Conservation (phyloP, 2,329 filamentous ascomycete species). For the Venturia asperata region DNA sequence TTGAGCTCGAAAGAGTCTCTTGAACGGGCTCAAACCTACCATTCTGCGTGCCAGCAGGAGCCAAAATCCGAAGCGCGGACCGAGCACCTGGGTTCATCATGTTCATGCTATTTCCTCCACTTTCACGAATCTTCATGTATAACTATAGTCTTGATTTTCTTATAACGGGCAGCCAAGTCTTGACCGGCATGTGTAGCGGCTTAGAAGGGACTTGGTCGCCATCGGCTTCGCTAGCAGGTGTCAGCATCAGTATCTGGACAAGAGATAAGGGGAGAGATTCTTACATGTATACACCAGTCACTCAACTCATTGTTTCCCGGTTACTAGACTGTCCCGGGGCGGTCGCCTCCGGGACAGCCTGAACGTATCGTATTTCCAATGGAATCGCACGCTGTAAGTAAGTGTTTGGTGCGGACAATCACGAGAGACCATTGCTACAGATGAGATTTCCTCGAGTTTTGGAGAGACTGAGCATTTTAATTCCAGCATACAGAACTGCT, state of each 20-base stretch:
- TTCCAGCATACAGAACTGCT: too few species aligned
- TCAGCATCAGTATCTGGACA: neutral
- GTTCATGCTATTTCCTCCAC: constrained; percentile 99
- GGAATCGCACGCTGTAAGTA: constrained; percentile 42
- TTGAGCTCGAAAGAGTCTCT: constrained; percentile 97
- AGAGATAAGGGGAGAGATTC: constrained; percentile 40
- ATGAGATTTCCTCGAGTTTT: constrained; percentile 42
- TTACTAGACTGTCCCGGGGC: too few species aligned
- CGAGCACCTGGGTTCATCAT: constrained; percentile 97
- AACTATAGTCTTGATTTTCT: constrained; percentile 79
- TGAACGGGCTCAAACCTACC: constrained; percentile 99
- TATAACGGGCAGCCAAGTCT: constrained; percentile 80
- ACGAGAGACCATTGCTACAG: too few species aligned
- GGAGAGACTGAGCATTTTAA: neutral
- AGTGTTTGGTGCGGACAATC: constrained; percentile 22
- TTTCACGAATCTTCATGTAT: constrained; percentile 99
- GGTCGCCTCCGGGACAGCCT: constrained; percentile 73
- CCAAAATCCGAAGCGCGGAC: constrained; percentile 95
- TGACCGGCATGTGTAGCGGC: constrained; percentile 99
- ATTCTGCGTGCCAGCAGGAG: constrained; percentile 99
- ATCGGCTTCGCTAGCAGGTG: constrained; percentile 62
- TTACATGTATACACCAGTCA: constrained; percentile 94
- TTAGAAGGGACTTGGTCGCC: constrained; percentile 99
- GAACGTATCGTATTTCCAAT: constrained; percentile 57
- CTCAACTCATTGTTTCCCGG: constrained; percentile 99